phyloP scores from a whole-genome alignment of 345 rosid genomes.

The Brassica cretica region DNA sequence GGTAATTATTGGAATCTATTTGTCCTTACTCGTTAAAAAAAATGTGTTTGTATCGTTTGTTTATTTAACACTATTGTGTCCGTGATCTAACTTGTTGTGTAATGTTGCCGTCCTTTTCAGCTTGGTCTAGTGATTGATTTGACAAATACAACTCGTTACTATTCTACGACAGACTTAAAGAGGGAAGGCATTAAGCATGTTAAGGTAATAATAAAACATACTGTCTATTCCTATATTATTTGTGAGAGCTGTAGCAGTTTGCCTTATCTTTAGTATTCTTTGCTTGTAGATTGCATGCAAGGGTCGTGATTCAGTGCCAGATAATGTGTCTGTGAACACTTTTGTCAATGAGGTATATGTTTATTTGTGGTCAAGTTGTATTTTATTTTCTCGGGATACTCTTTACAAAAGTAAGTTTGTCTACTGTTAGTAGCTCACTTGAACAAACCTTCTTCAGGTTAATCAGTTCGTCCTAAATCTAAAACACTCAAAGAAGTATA shows the following conservation, averaged over 20 bases:
- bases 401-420: background rate
- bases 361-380: conserved; percentile 4
- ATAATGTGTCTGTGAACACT: conserved; percentile 76
- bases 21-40: conserved; percentile 5
- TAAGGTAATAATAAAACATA: conserved; percentile 52
- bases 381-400: background rate
- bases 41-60: background rate
- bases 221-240: background rate
- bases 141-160: conserved; percentile 93
- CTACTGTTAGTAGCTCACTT: conserved; percentile 16
- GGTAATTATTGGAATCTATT: conserved; percentile 44
- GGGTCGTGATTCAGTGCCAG: conserved; percentile 94
- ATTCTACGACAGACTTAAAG: conserved; percentile 69
- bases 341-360: conserved; percentile 80
- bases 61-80: background rate
- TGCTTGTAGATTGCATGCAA: conserved; percentile 76
- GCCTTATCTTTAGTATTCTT: conserved; percentile 28
- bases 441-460: conserved; percentile 51
- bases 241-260: background rate
- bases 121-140: conserved; percentile 97
- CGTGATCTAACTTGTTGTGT: conserved; percentile 15
- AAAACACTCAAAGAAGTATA: conserved; percentile 73
- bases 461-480: conserved; percentile 67
- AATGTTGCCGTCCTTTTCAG: conserved; percentile 46
- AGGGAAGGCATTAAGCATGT: conserved; percentile 83